Evolutionary conservation across 2,329 filamentous ascomycete genomes (phyloP).

Genomic region (Aureobasidium melanogenum): DNA sequence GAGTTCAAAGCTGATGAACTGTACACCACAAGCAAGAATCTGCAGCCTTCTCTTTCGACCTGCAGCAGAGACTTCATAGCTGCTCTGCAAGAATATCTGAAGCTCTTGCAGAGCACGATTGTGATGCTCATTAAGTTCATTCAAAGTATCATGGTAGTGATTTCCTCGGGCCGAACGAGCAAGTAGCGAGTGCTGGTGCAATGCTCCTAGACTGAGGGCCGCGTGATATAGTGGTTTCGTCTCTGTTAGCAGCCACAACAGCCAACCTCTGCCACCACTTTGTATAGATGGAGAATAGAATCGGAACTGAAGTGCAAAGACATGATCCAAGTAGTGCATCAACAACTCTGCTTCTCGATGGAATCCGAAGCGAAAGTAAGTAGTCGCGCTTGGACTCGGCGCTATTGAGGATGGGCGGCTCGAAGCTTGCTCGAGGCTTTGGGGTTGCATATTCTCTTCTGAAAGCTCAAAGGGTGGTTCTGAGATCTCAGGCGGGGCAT

Average conservation of each 20-base stretch:
- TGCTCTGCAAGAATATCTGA: slow-evolving; percentile 10
- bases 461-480: not conserved
- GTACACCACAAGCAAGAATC: slow-evolving; percentile 10
- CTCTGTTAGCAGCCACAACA: slow-evolving; percentile 6
- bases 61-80: not conserved
- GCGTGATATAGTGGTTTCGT: slow-evolving; percentile 10
- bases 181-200: slow-evolving; percentile 11
- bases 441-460: not conserved
- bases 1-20: slow-evolving; percentile 12
- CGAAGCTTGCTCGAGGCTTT: not conserved
- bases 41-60: slow-evolving; percentile 5
- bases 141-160: not conserved
- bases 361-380: not conserved
- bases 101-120: slow-evolving; percentile 11
- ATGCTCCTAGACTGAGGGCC: slow-evolving; percentile 5
- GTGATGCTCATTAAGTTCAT: slow-evolving; percentile 10
- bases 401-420: not conserved
- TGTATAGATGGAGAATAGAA: not conserved
- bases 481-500: not conserved
- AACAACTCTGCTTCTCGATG: slow-evolving; percentile 8
- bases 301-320: slow-evolving; percentile 10
- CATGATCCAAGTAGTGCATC: slow-evolving; percentile 13
- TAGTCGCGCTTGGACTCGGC: not conserved
- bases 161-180: not conserved
- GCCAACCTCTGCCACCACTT: slow-evolving; percentile 4